Evolutionary conservation across 352 stramenopile species (phyloP), one percentile per base, ranked within the genome.

Genomic region (Phytophthora nicotianae): DNA sequence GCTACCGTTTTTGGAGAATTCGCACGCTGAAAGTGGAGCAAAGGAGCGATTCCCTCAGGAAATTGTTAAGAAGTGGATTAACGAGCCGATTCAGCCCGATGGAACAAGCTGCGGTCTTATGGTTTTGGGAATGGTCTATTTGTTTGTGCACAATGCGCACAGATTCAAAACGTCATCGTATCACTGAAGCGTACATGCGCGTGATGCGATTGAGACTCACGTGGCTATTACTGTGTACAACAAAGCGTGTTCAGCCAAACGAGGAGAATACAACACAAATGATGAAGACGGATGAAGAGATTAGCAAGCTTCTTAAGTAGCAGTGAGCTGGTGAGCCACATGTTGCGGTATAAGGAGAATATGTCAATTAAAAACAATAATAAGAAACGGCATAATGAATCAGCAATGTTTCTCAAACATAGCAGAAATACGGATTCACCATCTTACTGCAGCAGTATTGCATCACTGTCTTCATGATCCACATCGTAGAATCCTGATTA

Each of bases 1-100:
- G 20, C 20, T 48, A n/a, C 21, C 13, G 5, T 27, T 43, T 11
- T 14, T 53, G 29, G 19, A 42, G 17, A 53, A 53, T 27, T 53
- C 27, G 26, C 47, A 53, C 19, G 6, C 8, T 1, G 27, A 53
- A 8, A 42, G 27, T 42, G 47, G 47, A 3, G n/a, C 27, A 27
- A 49, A 33, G 21, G 40, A 33, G n/a, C 42, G 0, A 8, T 53
- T 53, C 13, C 10, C 47, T 0, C 27, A 43, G 29, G n/a, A 53
- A 5, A 29, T 53, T 52, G 43, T 32, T 14, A 43, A 8, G 21
- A 42, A 42, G 27, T 53, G 47, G 47, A 29, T 43, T 21, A 29
- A n/a, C 9, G 47, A 53, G 47, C 47, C 7, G 1, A 9, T 29
- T 19, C 47, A 42, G 24, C 20, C 11, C 23, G 43, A 50, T 16